A percentile compares a stretch with the other conserved stretches of the same genome.
These are phyloP conservation scores for Calonectria hongkongensis DNA, from an alignment of 2,329 filamentous ascomycete species.

Conservation along the genomic window DNA sequence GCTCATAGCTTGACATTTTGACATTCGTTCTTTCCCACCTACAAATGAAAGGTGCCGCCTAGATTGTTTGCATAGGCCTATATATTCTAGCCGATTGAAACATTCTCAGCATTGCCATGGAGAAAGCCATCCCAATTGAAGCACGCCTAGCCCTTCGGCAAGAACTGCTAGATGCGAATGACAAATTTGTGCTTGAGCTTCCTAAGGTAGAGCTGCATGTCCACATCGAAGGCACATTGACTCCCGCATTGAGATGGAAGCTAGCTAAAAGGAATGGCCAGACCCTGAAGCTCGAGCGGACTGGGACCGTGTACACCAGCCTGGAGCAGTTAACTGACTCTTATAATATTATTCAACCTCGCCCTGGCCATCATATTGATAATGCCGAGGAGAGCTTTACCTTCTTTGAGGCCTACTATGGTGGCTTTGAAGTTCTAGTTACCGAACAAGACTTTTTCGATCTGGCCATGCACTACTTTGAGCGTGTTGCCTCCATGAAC, in stretches of 20 bases:
- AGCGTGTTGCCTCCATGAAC: slow-evolving; percentile 76
- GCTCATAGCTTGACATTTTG: neutral
- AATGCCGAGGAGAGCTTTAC: slow-evolving; percentile 56
- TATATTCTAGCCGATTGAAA: neutral
- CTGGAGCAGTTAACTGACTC: slow-evolving; percentile 40
- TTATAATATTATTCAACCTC: slow-evolving; percentile 51
- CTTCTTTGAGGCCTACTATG: slow-evolving; percentile 83
- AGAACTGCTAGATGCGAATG: slow-evolving; percentile 35
- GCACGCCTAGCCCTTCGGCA: neutral
- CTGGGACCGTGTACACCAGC: slow-evolving; percentile 29
- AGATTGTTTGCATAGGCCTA: neutral
- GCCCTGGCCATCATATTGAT: slow-evolving; percentile 51
- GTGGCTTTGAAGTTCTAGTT: slow-evolving; percentile 83
- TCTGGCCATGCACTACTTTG: slow-evolving; percentile 82
- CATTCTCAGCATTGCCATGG: neutral
- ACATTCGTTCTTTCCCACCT: neutral
- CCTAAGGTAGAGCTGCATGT: slow-evolving; percentile 59
- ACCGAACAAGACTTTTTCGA: slow-evolving; percentile 80
- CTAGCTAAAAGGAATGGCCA: slow-evolving; percentile 80
- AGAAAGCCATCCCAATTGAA: neutral
- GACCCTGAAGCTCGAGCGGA: slow-evolving; percentile 44
- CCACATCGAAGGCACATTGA: slow-evolving; percentile 84
- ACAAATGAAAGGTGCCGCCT: neutral
- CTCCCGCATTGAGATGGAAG: slow-evolving; percentile 79
- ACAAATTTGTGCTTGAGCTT: slow-evolving; percentile 36